Percentiles rank a stretch among this genome's conserved stretches.
Conservation (phyloP, 805 yeast genomes). For the Wickerhamomyces rabaulensis region DNA sequence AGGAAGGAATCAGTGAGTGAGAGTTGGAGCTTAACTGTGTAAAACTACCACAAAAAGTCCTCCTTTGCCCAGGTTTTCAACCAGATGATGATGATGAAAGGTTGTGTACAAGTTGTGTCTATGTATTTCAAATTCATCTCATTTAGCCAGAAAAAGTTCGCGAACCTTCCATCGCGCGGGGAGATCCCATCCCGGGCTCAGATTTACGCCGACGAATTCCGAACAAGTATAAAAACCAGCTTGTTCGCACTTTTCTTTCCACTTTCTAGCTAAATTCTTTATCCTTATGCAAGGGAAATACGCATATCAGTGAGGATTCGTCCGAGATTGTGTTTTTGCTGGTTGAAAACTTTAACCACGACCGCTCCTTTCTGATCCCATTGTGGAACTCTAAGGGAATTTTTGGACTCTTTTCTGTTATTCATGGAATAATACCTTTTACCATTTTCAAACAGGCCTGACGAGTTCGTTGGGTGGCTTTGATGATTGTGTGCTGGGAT, state of each 20-base stretch:
- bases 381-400: slow-evolving; percentile 51
- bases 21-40: not conserved
- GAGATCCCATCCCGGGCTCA: not conserved
- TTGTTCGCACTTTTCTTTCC: not conserved
- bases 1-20: not conserved
- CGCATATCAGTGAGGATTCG: slow-evolving; percentile 99
- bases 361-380: slow-evolving; percentile 65
- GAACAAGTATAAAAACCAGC: not conserved
- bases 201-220: not conserved
- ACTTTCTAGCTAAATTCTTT: slow-evolving; percentile 26
- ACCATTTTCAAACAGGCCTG: slow-evolving; percentile 1
- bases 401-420: slow-evolving; percentile 16
- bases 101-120: no score
- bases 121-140: no score
- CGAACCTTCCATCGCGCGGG: not conserved
- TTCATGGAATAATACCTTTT: slow-evolving; percentile 2
- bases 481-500: not conserved
- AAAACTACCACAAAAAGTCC: not conserved
- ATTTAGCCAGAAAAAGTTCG: not conserved
- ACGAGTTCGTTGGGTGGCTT: no score
- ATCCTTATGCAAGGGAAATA: slow-evolving; percentile 99
- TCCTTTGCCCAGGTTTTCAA: slow-evolving; percentile 5
- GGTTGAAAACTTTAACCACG: slow-evolving; percentile 99
- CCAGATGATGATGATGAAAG: slow-evolving; percentile 6
- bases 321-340: slow-evolving; percentile 99